Percentiles rank a stretch among this genome's conserved stretches.
Conservation (phyloP, 345 rosid genomes). For the Populus davidiana region DNA sequence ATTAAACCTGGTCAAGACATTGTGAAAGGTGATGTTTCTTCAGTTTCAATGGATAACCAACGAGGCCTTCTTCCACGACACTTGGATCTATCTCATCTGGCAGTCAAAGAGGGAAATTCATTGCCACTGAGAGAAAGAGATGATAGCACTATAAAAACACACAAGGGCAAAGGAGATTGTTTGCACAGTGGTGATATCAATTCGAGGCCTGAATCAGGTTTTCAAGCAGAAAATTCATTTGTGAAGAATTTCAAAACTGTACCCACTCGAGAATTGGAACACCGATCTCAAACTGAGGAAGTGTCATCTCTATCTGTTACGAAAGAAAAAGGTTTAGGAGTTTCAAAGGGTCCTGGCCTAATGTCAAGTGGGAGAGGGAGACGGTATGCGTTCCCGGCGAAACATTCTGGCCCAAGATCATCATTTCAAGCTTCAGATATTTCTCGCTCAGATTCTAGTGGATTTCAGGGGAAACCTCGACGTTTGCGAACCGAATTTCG, state of each 20-base stretch:
- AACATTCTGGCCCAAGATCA: slow-evolving; percentile 53
- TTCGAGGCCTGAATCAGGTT: slow-evolving; percentile 34
- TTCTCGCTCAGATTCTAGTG: slow-evolving; percentile 52
- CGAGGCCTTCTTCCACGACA: slow-evolving; percentile 43
- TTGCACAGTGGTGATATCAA: slow-evolving; percentile 27
- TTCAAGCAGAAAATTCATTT: slow-evolving; percentile 36
- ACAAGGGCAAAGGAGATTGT: slow-evolving; percentile 44
- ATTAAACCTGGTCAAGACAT: slow-evolving; percentile 45
- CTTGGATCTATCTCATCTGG: slow-evolving; percentile 41
- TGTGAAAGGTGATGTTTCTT: slow-evolving; percentile 31
- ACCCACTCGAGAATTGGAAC: slow-evolving; percentile 42
- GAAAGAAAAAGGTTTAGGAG: slow-evolving; percentile 34
- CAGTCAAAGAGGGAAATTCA: slow-evolving; percentile 31
- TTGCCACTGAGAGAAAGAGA: slow-evolving; percentile 36
- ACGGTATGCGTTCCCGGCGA: slow-evolving; percentile 41
- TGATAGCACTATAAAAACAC: slow-evolving; percentile 27
- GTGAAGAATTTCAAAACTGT: slow-evolving; percentile 27
- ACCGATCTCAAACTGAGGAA: slow-evolving; percentile 37
- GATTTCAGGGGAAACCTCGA: slow-evolving; percentile 59
- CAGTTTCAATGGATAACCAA: slow-evolving; percentile 42
- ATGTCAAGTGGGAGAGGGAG: slow-evolving; percentile 44
- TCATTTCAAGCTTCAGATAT: slow-evolving; percentile 46
- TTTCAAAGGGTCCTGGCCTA: slow-evolving; percentile 39
- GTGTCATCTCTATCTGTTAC: slow-evolving; percentile 22
- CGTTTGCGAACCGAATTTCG: slow-evolving; percentile 72